These are phyloP conservation scores for Angomonas ambiguus DNA, from an alignment of 208 protist species.

Conservation along the genomic window DNA sequence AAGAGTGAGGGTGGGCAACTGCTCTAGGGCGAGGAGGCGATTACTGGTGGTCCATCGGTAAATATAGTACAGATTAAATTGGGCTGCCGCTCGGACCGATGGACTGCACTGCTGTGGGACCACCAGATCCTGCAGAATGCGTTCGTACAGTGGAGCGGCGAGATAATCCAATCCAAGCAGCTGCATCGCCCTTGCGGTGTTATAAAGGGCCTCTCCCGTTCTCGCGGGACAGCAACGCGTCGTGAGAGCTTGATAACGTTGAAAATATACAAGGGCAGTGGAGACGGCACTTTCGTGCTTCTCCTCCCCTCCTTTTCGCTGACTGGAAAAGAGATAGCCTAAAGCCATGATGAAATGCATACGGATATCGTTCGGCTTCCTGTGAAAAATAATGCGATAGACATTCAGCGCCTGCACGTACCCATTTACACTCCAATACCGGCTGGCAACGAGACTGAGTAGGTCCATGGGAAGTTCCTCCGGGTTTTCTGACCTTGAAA, in stretches of 20 bases:
- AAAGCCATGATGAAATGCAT: conserved; percentile 80
- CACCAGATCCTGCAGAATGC: conserved; percentile 50
- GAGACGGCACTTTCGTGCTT: conserved; percentile 58
- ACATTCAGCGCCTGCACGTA: conserved; percentile 71
- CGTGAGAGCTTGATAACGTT: conserved; percentile 55
- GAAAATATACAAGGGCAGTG: conserved; percentile 72
- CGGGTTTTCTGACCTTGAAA: conserved; percentile 45
- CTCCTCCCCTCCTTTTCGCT: conserved; percentile 62
- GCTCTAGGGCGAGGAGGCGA: conserved; percentile 40
- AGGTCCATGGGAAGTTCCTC: conserved; percentile 44
- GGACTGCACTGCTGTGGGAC: conserved; percentile 63
- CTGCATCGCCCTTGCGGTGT: conserved; percentile 75
- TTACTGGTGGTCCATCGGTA: conserved; percentile 70
- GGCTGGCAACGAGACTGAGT: conserved; percentile 74
- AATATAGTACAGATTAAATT: conserved; percentile 77
- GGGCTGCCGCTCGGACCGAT: conserved; percentile 59
- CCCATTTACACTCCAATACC: conserved; percentile 61
- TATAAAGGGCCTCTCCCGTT: conserved; percentile 78
- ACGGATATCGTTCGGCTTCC: conserved; percentile 53
- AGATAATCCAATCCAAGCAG: conserved; percentile 65
- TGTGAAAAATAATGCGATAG: conserved; percentile 59
- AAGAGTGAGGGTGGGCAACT: conserved; percentile 29
- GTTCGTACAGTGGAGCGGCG: conserved; percentile 74
- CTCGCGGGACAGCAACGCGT: conserved; percentile 32
- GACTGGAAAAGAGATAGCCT: conserved; percentile 65